Evolutionary conservation across 805 yeast species (phyloP).

Genomic region (Metschnikowia henanensis): DNA sequence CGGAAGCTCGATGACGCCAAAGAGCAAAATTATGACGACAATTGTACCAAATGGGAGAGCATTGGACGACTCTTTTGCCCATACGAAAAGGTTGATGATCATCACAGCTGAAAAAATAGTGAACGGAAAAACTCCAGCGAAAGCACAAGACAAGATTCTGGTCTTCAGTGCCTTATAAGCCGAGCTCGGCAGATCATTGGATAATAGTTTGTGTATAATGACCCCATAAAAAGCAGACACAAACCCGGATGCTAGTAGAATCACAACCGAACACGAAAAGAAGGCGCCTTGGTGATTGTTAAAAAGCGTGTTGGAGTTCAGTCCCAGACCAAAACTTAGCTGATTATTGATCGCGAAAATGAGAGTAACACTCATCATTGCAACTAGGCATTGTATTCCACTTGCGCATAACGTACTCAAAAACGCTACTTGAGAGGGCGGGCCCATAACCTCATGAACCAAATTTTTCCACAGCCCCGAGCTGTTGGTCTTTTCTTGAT

Average conservation of each 20-base stretch:
- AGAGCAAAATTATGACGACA: conserved; percentile 54
- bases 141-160: conserved; percentile 24
- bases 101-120: conserved; percentile 50
- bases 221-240: conserved; percentile 75
- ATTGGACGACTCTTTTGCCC: conserved; percentile 73
- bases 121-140: conserved; percentile 46
- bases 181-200: conserved; percentile 32
- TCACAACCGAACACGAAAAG: conserved; percentile 55
- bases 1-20: conserved; percentile 71
- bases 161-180: conserved; percentile 23
- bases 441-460: conserved; percentile 51
- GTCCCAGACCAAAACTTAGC: conserved; percentile 21
- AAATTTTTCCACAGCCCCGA: conserved; percentile 50
- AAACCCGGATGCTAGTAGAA: conserved; percentile 69
- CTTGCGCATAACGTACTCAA: conserved; percentile 64
- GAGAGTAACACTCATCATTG: conserved; percentile 59
- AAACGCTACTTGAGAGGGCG: conserved; percentile 48
- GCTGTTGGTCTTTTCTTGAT: background rate
- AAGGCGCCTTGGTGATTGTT: conserved; percentile 71
- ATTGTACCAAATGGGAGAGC: conserved; percentile 82
- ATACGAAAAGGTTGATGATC: conserved; percentile 63
- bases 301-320: conserved; percentile 53
- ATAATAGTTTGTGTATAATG: conserved; percentile 56
- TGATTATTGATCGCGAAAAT: conserved; percentile 44
- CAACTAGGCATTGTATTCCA: conserved; percentile 72